phyloP scores from a whole-genome alignment of 2,329 filamentous ascomycete genomes.

The Diaporthe sp. region DNA sequence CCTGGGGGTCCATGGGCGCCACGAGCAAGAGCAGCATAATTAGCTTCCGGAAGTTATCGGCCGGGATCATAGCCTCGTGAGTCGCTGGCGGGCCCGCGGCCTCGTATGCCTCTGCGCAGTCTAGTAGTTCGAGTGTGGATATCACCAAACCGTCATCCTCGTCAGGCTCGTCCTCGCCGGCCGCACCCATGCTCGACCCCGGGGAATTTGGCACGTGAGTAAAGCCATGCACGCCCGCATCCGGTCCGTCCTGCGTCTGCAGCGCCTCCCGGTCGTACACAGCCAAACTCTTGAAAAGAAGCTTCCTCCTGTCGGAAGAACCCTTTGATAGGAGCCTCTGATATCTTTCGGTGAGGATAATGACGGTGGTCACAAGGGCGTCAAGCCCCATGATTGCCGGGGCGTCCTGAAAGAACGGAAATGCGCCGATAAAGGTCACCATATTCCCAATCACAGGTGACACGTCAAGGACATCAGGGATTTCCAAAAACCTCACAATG shows the following conservation, averaged over 20 bases:
- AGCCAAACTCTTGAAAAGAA: conserved; percentile 78
- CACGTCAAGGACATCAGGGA: conserved; percentile 75
- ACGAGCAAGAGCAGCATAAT: conserved; percentile 76
- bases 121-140: conserved; percentile 75
- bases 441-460: conserved; percentile 79
- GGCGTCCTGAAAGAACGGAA: conserved; percentile 77
- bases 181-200: conserved; percentile 52
- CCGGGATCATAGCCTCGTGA: conserved; percentile 75
- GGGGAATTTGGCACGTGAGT: conserved; percentile 38
- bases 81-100: conserved; percentile 61
- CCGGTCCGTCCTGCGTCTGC: conserved; percentile 41
- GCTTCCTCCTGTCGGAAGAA: conserved; percentile 67
- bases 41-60: conserved; percentile 77
- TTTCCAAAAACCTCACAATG: conserved; percentile 76
- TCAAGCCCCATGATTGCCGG: conserved; percentile 77
- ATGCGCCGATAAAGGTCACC: conserved; percentile 76
- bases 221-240: conserved; percentile 34
- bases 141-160: conserved; percentile 73
- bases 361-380: conserved; percentile 77
- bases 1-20: conserved; percentile 72
- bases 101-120: conserved; percentile 70
- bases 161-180: conserved; percentile 49
- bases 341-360: conserved; percentile 78
- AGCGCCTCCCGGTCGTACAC: conserved; percentile 73
- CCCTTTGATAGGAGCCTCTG: conserved; percentile 69